Conservation (phyloP, 164 flowering plant species). For the Echeveria elegans region DNA sequence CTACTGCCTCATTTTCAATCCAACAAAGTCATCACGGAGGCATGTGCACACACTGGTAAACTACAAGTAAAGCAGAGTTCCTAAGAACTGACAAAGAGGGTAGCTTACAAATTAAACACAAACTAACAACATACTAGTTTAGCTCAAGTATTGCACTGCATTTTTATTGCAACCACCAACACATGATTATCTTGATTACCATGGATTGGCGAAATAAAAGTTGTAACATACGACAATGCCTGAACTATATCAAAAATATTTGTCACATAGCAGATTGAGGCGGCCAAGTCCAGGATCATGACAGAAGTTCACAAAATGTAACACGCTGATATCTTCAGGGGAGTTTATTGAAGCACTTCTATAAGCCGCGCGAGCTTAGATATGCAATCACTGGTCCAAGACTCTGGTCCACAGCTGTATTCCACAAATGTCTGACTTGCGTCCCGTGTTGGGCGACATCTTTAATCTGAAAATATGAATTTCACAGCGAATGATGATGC, state of each 20-base stretch:
- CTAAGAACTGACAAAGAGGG: background rate
- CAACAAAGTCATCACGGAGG: no score
- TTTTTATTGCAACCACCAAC: no score
- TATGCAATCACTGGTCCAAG: constrained; percentile 49
- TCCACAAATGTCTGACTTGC: constrained; percentile 54
- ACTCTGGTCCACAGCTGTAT: constrained; percentile 58
- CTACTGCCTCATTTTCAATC: no score
- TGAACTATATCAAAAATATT: background rate
- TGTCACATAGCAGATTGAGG: no score
- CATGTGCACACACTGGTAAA: no score
- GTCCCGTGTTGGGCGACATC: constrained; percentile 25
- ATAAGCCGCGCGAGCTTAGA: constrained; percentile 74
- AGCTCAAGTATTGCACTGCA: no score
- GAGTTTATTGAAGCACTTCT: constrained; percentile 14
- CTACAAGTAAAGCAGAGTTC: no score
- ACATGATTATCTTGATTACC: no score
- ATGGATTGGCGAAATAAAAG: background rate
- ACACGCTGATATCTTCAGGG: background rate
- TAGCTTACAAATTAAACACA: background rate
- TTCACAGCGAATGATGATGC: constrained; percentile 32
- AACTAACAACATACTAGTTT: background rate
- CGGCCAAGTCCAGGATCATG: no score
- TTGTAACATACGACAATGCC: background rate
- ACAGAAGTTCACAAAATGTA: no score
- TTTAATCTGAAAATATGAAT: constrained; percentile 16